These are phyloP conservation scores for Aspergillus terreus DNA, from an alignment of 2,329 filamentous ascomycete species.

Conservation along the genomic window DNA sequence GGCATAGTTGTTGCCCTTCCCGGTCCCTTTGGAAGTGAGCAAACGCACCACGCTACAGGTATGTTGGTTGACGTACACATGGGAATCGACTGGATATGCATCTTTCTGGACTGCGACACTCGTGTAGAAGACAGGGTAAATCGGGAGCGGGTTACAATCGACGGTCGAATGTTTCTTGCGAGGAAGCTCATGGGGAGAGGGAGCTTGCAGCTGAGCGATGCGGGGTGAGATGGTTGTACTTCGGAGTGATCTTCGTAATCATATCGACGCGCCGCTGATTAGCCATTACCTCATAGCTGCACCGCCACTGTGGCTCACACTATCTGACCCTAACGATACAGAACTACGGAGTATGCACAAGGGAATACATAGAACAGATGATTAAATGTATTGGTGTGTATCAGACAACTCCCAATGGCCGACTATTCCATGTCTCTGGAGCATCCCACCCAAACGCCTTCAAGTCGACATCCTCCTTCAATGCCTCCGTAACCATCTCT, in stretches of 20 bases:
- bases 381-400: neutral
- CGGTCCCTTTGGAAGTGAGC: slow-evolving; percentile 25
- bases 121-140: slow-evolving; percentile 3
- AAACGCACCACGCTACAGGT: neutral
- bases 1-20: slow-evolving; percentile 49
- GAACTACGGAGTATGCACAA: no score
- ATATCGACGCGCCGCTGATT: slow-evolving; percentile 9
- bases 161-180: slow-evolving; percentile 20
- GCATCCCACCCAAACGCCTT: slow-evolving; percentile 27
- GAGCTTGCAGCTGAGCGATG: neutral
- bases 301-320: neutral
- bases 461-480: slow-evolving; percentile 18
- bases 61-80: slow-evolving; percentile 46
- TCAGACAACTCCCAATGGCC: slow-evolving; percentile 32
- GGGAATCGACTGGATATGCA: slow-evolving; percentile 53
- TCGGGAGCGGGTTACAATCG: slow-evolving; percentile 9
- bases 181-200: slow-evolving; percentile 26
- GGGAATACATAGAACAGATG: neutral
- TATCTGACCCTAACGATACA: no score
- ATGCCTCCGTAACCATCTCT: neutral
- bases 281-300: slow-evolving; percentile 9
- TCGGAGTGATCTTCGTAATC: neutral
- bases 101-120: slow-evolving; percentile 26
- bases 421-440: slow-evolving; percentile 28
- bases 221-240: neutral